Evolutionary conservation across 2,329 filamentous ascomycete genomes (phyloP).

Genomic region (Colletotrichum sp.): DNA sequence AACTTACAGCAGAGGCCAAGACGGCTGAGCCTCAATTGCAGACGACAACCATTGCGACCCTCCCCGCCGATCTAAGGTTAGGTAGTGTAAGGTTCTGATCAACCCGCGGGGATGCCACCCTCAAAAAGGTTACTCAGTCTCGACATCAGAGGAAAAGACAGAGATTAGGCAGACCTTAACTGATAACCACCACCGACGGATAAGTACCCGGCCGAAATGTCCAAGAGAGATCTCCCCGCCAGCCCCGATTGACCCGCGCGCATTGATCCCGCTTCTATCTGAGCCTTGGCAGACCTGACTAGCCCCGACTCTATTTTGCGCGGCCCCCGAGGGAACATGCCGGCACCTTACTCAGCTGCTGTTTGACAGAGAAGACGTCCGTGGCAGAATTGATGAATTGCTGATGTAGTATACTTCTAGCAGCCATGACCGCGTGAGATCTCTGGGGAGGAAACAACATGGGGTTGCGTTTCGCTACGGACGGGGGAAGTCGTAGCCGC

Average conservation of each 20-base stretch:
- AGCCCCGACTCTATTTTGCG: not conserved
- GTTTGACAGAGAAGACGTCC: not conserved
- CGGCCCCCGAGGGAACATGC: not conserved
- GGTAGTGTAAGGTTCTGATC: not conserved
- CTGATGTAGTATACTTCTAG: not conserved
- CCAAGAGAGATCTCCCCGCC: not conserved
- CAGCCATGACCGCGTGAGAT: not conserved
- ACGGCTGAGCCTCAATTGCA: slow-evolving; percentile 10
- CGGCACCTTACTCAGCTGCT: not conserved
- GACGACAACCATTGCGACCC: slow-evolving; percentile 4
- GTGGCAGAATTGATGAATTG: not conserved
- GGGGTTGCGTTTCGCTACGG: not conserved
- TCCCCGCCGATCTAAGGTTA: not conserved
- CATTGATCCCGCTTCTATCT: not conserved
- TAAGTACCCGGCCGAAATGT: not conserved
- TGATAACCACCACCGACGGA: not conserved
- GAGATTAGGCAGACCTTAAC: no score
- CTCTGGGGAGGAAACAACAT: rapidly evolving
- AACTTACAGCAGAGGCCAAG: not conserved
- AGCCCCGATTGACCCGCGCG: not conserved
- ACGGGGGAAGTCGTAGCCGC: not conserved
- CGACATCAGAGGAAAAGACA: not conserved
- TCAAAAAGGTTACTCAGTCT: not conserved
- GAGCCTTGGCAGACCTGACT: not conserved
- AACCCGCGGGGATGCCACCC: not conserved